Percentiles rank a stretch among this genome's conserved stretches.
Conservation (phyloP, 192 early-diverging fungal genomes). For the Rhizoclosmatium sp. region DNA sequence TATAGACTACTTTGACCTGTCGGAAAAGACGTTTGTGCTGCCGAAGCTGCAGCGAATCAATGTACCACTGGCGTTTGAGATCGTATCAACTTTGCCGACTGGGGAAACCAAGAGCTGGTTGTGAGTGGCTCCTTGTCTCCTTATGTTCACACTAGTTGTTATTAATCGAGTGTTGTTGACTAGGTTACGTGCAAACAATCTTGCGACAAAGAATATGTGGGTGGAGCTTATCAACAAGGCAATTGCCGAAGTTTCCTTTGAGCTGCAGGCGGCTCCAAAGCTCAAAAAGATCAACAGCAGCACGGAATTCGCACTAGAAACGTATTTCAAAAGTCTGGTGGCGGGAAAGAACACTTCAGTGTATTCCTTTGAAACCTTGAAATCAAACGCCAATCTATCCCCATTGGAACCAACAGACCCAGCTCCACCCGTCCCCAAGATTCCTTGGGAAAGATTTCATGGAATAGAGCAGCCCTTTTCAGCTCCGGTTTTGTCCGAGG, state of each 20-base stretch:
- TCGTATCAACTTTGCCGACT: neutral
- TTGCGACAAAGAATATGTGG: neutral
- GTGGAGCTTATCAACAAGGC: neutral
- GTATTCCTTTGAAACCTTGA: neutral
- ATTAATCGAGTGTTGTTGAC: neutral
- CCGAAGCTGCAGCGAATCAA: conserved; percentile 15
- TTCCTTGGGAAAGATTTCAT: too few relatives aligned
- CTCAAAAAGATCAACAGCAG: neutral
- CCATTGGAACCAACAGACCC: too few relatives aligned
- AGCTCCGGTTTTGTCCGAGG: too few relatives aligned
- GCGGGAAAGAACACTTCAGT: neutral
- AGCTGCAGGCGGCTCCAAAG: neutral
- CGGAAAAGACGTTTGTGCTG: neutral
- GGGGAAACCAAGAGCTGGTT: neutral
- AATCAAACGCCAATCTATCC: neutral
- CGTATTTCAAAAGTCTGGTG: neutral
- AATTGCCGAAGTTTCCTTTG: neutral
- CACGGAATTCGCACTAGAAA: neutral
- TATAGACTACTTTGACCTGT: neutral
- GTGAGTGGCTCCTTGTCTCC: neutral
- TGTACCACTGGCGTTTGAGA: neutral
- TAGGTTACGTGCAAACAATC: neutral
- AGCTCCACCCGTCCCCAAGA: too few relatives aligned
- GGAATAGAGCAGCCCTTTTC: too few relatives aligned
- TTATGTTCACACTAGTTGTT: neutral